phyloP scores from a whole-genome alignment of 352 stramenopile species.

The Globisporangium lucens region DNA sequence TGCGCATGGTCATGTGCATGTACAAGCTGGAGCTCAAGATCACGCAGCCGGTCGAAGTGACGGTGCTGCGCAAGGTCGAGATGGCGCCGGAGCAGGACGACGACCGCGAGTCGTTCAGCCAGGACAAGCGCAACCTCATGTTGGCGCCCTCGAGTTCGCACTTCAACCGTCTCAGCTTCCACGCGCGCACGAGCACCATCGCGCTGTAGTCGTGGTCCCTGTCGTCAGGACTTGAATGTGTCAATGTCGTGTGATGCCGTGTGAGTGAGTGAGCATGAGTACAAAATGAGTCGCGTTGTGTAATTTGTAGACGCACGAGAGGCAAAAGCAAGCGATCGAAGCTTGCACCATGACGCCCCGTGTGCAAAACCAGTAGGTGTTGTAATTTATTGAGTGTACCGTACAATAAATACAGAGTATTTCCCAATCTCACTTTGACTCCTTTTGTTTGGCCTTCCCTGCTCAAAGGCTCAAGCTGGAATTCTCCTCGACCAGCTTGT shows the following conservation, averaged over 20 bases:
- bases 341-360: neutral
- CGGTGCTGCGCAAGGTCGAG: conserved; percentile 54
- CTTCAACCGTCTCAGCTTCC: conserved; percentile 16
- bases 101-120: conserved; percentile 3
- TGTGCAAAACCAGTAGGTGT: neutral
- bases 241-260: neutral
- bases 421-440: neutral
- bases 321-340: conserved; percentile 9
- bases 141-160: conserved; percentile 13
- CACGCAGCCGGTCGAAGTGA: conserved; percentile 35
- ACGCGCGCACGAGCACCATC: conserved; percentile 15
- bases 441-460: neutral
- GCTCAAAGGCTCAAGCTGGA: neutral
- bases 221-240: neutral
- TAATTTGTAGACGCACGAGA: neutral
- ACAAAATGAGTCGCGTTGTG: neutral
- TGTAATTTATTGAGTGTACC: conserved; percentile 9
- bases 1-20: conserved; percentile 70
- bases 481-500: neutral
- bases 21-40: conserved; percentile 63
- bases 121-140: conserved; percentile 19
- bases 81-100: conserved; percentile 31
- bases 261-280: neutral
- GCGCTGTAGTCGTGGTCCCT: conserved; percentile 7
- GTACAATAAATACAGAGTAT: conserved; percentile 8